Evolutionary conservation across 306 rosid species (phyloP).

Genomic region (Cucumis cinereus): DNA sequence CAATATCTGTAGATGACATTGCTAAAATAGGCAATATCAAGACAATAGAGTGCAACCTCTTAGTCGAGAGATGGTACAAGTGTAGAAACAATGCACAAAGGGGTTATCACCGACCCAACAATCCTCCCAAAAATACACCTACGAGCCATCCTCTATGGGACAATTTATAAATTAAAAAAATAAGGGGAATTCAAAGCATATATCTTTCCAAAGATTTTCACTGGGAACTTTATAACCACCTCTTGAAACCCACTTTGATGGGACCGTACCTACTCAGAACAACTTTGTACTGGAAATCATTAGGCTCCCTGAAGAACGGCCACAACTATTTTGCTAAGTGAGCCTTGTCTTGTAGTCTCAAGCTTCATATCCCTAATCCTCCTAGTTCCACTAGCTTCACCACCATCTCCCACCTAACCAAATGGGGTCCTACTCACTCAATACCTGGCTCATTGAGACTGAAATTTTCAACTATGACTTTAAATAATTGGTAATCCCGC

Average conservation of each 20-base stretch:
- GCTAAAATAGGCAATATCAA: neutral
- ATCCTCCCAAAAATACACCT: neutral
- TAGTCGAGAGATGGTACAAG: neutral
- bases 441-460: neutral
- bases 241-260: neutral
- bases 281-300: neutral
- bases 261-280: neutral
- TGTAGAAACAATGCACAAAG: neutral
- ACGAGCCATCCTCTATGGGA: neutral
- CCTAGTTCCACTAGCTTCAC: neutral
- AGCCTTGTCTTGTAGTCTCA: neutral
- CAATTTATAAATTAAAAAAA: neutral
- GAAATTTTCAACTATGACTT: neutral
- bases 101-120: neutral
- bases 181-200: neutral
- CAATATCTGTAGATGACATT: neutral
- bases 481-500: neutral
- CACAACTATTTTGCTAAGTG: neutral
- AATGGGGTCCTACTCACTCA: neutral
- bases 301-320: neutral
- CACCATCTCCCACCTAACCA: neutral
- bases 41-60: neutral
- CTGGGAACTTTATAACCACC: neutral
- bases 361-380: neutral
- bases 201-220: neutral